Evolutionary conservation across 805 yeast genomes (phyloP).

Genomic region (Yamadazyma endophytica): DNA sequence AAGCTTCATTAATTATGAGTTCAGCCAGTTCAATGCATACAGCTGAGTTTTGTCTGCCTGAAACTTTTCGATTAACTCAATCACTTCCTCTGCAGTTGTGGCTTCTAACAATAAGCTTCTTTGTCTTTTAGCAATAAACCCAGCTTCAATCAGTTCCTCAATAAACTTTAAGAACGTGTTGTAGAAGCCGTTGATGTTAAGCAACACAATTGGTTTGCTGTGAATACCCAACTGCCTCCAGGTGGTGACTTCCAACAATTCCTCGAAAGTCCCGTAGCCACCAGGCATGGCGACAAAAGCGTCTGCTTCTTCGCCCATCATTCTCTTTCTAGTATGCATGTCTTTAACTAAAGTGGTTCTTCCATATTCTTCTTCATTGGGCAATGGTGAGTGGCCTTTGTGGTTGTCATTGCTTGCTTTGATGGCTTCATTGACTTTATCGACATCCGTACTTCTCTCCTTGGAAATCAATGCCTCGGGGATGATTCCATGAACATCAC

Average conservation of each 20-base stretch:
- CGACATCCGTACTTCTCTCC: conserved; percentile 54
- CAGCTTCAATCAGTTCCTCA: conserved; percentile 52
- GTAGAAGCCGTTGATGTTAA: conserved; percentile 77
- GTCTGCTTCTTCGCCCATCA: conserved; percentile 84
- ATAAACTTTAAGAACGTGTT: conserved; percentile 65
- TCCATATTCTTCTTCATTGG: conserved; percentile 60
- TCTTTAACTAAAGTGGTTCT: conserved; percentile 76
- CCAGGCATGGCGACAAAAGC: conserved; percentile 91
- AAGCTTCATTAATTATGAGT: too few relatives aligned
- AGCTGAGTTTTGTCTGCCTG: conserved; percentile 63
- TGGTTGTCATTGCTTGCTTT: conserved; percentile 56
- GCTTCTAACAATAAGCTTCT: conserved; percentile 69
- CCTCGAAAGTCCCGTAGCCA: conserved; percentile 88
- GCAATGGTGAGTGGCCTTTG: conserved; percentile 62
- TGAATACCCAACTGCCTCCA: conserved; percentile 91
- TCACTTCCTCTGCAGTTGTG: conserved; percentile 61
- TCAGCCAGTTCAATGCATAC: conserved; percentile 64
- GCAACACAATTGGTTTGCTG: conserved; percentile 71
- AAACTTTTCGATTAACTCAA: conserved; percentile 57
- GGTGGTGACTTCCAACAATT: conserved; percentile 83
- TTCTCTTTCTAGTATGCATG: conserved; percentile 84
- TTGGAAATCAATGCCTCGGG: conserved; percentile 77
- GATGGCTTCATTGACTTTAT: conserved; percentile 44
- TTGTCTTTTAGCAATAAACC: conserved; percentile 66
- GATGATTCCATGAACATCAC: conserved; percentile 78